Evolutionary conservation across 805 yeast species (phyloP).

Genomic region (Metschnikowia drakensbergensis): DNA sequence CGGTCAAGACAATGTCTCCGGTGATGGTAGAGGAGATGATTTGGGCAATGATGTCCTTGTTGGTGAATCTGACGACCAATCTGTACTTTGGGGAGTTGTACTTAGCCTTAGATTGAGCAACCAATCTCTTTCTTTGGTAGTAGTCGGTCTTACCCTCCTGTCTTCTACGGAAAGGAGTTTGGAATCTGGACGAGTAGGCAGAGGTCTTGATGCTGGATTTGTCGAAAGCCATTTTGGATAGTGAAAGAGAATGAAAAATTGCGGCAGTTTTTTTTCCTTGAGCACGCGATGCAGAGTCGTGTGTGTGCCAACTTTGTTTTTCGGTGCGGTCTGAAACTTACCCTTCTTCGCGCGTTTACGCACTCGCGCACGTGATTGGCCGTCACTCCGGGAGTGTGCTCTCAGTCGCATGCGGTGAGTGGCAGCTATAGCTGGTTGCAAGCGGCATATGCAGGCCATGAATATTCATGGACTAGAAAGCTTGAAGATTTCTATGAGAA

Average conservation of each 20-base stretch:
- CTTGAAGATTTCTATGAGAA: no score
- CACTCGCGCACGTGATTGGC: constrained; percentile 1
- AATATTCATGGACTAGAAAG: no score
- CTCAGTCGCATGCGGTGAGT: no score
- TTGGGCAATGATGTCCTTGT: constrained; percentile 98
- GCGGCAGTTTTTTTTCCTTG: constrained; percentile 6
- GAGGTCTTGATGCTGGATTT: constrained; percentile 64
- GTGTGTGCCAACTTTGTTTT: neutral
- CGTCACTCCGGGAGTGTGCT: neutral
- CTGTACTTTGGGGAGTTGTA: constrained; percentile 99
- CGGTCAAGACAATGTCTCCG: constrained; percentile 93
- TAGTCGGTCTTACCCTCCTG: constrained; percentile 99
- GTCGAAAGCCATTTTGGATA: constrained; percentile 68
- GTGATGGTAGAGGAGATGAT: constrained; percentile 93
- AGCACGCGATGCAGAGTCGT: constrained; percentile 14
- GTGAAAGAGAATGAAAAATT: constrained; percentile 5
- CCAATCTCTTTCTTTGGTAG: constrained; percentile 99
- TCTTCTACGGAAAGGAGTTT: constrained; percentile 99
- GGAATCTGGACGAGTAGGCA: constrained; percentile 98
- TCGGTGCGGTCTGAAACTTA: neutral
- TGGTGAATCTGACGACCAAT: constrained; percentile 99
- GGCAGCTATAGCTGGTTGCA: neutral
- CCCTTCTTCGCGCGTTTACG: neutral
- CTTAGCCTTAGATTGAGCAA: constrained; percentile 99
- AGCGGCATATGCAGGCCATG: neutral